These are phyloP conservation scores for Roridomyces roridus DNA, from an alignment of 768 basidiomycete genomes.

Conservation along the genomic window DNA sequence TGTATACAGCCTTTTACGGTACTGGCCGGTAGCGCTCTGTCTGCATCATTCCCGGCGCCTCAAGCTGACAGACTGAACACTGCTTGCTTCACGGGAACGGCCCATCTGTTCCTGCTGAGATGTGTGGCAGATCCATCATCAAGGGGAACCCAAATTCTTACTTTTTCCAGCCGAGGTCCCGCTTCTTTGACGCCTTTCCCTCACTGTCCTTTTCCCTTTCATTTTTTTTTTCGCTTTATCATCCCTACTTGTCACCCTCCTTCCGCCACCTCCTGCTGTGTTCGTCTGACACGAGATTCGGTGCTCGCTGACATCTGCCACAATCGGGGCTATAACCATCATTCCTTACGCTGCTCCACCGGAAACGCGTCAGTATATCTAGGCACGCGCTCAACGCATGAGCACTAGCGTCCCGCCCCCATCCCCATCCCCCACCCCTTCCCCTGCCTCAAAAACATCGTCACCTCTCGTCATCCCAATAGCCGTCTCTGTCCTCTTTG, in stretches of 20 bases:
- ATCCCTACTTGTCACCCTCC: background rate
- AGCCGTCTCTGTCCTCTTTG: slow-evolving; percentile 36
- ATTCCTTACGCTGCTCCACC: slow-evolving; percentile 14
- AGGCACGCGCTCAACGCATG: slow-evolving; percentile 6
- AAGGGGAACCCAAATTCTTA: background rate
- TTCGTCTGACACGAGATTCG: slow-evolving; percentile 11
- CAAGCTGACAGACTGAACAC: slow-evolving; percentile 18
- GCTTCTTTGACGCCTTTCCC: slow-evolving; percentile 12
- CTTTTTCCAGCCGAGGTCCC: too few species aligned
- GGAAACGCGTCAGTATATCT: slow-evolving; percentile 17
- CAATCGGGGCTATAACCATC: slow-evolving; percentile 3
- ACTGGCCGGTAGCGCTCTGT: too few species aligned
- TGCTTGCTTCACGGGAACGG: too few species aligned
- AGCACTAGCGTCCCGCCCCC: background rate
- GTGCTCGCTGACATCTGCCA: background rate
- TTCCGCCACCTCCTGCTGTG: background rate
- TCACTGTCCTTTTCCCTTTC: background rate
- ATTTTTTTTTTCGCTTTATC: background rate
- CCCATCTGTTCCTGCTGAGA: too few species aligned
- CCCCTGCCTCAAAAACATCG: slow-evolving; percentile 6
- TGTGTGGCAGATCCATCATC: slow-evolving; percentile 17
- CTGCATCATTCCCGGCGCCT: too few species aligned
- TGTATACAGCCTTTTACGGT: too few species aligned
- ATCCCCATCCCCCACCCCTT: slow-evolving; percentile 6
- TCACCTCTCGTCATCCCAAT: slow-evolving; percentile 31